Evolutionary conservation across 495 filamentous ascomycete genomes (phyloP), one percentile per base, ranked within the genome.

Genomic region (Penicillium fimorum): DNA sequence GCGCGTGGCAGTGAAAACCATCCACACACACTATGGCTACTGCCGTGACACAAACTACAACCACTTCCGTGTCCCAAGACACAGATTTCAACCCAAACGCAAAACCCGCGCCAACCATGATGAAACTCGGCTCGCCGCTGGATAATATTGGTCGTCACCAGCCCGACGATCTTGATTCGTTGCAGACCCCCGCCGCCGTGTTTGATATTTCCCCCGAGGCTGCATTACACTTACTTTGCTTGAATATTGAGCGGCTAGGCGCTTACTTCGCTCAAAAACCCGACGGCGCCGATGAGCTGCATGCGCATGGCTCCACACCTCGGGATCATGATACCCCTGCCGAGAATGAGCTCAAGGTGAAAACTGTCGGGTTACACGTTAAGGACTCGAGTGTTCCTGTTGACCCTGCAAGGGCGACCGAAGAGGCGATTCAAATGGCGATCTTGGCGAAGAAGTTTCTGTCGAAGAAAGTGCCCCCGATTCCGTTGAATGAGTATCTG

Each of bases 381-480:
- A 60, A 57, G 24, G 55, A 58, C 30, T 10, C 43, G 3, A 48
- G 55, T 24, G 55, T 58, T 12, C 18, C 33, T 13, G 12, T 29
- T 15, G 45, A 48, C 45, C 53, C 52, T 3, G 42, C 20, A 6
- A 43, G 40, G 27, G 43, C 50, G 35, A 48, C 49, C 12, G 59
- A 54, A 41, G 66, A 69, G 24, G 47, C 63, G 0, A 52, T 69
- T 17, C 63, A 69, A 41, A 43, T 69, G 40, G 58, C 58, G 10
- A 58, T 91, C 53, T 86, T 97, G 48, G 88, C 88, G 11, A 84
- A 90, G 29, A 91, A 94, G 55, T 98, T 98, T 73, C 92, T 92
- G 70, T 93, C 89, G 22, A 96, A 94, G 65, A 81, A 84, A 35
- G 84, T 88, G 1, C 94, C 94, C 10, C 82, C 84, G 2, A 90